These are phyloP conservation scores for Mortierella sp. DNA, from an alignment of 371 early-diverging fungal species.

Conservation along the genomic window DNA sequence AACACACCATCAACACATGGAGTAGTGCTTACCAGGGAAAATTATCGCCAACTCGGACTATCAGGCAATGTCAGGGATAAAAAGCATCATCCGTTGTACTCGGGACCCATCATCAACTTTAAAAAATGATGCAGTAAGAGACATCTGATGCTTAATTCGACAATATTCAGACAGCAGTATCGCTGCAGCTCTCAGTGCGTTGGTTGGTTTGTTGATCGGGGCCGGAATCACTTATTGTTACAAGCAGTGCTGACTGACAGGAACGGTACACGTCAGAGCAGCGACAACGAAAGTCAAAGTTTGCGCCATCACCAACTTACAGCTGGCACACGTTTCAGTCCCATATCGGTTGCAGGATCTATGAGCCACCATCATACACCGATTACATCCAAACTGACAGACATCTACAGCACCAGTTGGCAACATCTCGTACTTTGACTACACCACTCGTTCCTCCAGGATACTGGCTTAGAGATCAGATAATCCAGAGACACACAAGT, in stretches of 20 bases:
- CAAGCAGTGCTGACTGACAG: neutral
- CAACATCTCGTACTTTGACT: neutral
- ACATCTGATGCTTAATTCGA: neutral
- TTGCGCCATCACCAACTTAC: neutral
- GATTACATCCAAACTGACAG: neutral
- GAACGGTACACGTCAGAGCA: neutral
- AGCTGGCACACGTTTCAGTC: neutral
- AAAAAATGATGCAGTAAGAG: neutral
- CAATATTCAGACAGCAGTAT: neutral
- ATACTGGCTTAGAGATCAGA: neutral
- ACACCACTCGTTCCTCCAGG: neutral
- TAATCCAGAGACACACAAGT: neutral
- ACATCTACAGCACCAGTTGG: neutral
- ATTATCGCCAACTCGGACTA: neutral
- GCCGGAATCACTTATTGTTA: neutral
- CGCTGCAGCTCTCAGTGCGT: neutral
- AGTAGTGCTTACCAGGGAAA: neutral
- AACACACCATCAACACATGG: neutral
- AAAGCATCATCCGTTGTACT: neutral
- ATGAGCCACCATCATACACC: neutral
- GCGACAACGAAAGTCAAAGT: neutral
- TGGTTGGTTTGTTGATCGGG: neutral
- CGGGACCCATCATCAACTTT: neutral
- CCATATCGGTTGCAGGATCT: neutral
- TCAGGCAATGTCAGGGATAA: neutral